Conservation (phyloP, 441 rosid species). For the Populus hybrid region DNA sequence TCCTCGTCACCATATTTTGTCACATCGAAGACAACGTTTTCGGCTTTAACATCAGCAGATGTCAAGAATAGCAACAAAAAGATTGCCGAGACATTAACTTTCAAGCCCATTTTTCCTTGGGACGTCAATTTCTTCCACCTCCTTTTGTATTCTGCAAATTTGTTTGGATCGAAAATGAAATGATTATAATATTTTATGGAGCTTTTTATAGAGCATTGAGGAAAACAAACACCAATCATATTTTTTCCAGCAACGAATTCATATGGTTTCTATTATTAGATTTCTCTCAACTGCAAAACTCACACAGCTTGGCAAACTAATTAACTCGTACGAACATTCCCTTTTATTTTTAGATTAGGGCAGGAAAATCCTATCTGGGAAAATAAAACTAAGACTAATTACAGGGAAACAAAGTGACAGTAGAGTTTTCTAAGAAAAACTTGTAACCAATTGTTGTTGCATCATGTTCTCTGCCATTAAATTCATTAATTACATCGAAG, state of each 20-base stretch:
- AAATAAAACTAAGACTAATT: no score
- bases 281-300: not conserved
- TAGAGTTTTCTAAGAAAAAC: no score
- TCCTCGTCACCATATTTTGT: slow-evolving; percentile 5
- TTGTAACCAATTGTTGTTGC: no score
- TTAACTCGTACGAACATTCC: not conserved
- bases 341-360: not conserved
- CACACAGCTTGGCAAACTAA: not conserved
- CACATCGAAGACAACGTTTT: not conserved
- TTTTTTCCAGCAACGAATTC: not conserved
- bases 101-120: not conserved
- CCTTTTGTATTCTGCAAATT: not conserved
- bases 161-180: not conserved
- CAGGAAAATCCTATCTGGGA: not conserved
- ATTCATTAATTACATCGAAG: no score
- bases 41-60: not conserved
- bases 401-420: no score
- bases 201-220: not conserved
- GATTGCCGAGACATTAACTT: not conserved
- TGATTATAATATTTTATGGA: not conserved
- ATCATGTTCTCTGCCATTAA: no score
- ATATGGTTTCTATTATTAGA: not conserved
- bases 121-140: not conserved
- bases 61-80: not conserved
- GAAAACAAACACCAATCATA: not conserved